Evolutionary conservation across 345 rosid species (phyloP).

Genomic region (Leavenworthia alabamica): DNA sequence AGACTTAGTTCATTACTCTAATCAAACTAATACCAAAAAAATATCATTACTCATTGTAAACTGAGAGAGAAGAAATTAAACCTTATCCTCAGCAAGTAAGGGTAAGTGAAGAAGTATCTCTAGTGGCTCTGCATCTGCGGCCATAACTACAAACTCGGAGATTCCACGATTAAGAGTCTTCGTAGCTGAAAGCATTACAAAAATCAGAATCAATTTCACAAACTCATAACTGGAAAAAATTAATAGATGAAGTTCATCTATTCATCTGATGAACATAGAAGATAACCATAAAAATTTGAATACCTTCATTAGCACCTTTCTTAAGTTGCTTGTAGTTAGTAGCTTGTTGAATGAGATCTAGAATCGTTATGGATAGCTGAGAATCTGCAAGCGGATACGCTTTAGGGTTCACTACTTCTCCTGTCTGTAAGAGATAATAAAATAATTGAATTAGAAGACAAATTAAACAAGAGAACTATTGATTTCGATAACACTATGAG

Average conservation of each 20-base stretch:
- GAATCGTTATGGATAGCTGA: constrained; percentile 63
- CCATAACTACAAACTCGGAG: constrained; percentile 87
- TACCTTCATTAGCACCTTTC: constrained; percentile 96
- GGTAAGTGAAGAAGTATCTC: constrained; percentile 82
- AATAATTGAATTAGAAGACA: too few species aligned
- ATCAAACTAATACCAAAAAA: background rate
- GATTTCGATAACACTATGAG: background rate
- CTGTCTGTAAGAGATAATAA: constrained; percentile 36
- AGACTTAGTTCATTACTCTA: background rate
- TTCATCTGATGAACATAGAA: background rate
- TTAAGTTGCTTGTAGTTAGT: constrained; percentile 96
- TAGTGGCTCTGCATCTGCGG: constrained; percentile 74
- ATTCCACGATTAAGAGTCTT: constrained; percentile 94
- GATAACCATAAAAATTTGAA: too few species aligned
- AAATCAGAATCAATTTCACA: background rate
- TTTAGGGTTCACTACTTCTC: constrained; percentile 74
- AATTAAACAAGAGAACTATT: background rate
- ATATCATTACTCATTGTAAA: too few species aligned
- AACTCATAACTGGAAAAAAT: background rate
- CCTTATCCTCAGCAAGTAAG: constrained; percentile 86
- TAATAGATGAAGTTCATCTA: too few species aligned
- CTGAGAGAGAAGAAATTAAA: background rate
- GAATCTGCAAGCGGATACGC: constrained; percentile 87
- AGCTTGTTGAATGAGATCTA: constrained; percentile 93
- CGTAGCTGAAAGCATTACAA: constrained; percentile 46